phyloP scores from a whole-genome alignment of 2,329 filamentous ascomycete genomes.

The Colletotrichum simmondsii region DNA sequence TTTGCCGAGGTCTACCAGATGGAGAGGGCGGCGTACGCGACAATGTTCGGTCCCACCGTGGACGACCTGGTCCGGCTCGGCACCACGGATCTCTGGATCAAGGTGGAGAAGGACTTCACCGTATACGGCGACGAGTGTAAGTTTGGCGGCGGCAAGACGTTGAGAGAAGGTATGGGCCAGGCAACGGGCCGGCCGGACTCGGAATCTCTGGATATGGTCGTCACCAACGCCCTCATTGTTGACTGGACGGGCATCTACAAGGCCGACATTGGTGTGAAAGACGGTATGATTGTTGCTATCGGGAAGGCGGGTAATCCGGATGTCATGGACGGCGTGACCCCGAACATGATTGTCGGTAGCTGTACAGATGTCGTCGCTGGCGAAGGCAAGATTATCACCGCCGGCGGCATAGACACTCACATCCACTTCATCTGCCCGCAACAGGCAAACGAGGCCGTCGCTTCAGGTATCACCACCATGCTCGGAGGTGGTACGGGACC shows the following conservation, averaged over 20 bases:
- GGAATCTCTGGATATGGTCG: slow-evolving; percentile 83
- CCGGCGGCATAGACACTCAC: slow-evolving; percentile 89
- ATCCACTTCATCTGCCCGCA: slow-evolving; percentile 97
- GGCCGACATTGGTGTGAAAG: slow-evolving; percentile 93
- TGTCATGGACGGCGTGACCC: slow-evolving; percentile 88
- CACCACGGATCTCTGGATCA: slow-evolving; percentile 88
- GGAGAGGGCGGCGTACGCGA: slow-evolving; percentile 81
- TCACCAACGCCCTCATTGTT: slow-evolving; percentile 89
- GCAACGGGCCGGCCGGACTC: slow-evolving; percentile 79
- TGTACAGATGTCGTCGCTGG: slow-evolving; percentile 93
- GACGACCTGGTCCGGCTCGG: slow-evolving; percentile 88
- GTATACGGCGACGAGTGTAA: slow-evolving; percentile 93
- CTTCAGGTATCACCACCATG: slow-evolving; percentile 90
- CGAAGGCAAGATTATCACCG: slow-evolving; percentile 90
- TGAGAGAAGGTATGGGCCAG: slow-evolving; percentile 96
- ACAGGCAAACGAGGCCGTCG: slow-evolving; percentile 84
- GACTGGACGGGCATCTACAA: slow-evolving; percentile 96
- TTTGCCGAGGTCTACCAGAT: slow-evolving; percentile 74
- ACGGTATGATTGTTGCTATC: slow-evolving; percentile 86
- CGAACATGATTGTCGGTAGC: slow-evolving; percentile 83
- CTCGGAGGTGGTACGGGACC: slow-evolving; percentile 92
- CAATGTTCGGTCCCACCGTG: slow-evolving; percentile 93
- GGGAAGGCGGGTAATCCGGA: slow-evolving; percentile 98
- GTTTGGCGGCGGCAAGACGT: slow-evolving; percentile 93
- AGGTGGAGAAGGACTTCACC: slow-evolving; percentile 87